Percentiles rank a stretch among this genome's conserved stretches.
Evolutionary conservation across 345 rosid species (phyloP).

Genomic region (Viola odorata): DNA sequence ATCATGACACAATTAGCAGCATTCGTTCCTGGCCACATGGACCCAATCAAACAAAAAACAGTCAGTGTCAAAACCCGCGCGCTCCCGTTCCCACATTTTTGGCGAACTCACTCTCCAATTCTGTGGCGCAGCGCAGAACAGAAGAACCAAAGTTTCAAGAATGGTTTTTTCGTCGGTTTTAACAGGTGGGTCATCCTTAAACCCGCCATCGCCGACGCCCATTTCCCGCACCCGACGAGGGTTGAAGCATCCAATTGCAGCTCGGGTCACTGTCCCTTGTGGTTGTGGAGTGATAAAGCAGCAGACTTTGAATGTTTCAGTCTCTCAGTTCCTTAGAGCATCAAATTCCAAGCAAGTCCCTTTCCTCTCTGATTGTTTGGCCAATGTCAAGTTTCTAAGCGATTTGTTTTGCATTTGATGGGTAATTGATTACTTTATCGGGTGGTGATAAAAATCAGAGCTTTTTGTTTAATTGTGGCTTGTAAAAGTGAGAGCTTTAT

Average conservation of each 20-base stretch:
- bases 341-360: conserved; percentile 28
- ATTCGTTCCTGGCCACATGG: conserved; percentile 14
- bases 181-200: conserved; percentile 25
- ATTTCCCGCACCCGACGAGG: conserved; percentile 5
- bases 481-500: no score
- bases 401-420: no score
- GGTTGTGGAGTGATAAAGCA: background rate
- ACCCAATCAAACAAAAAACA: conserved; percentile 11
- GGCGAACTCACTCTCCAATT: background rate
- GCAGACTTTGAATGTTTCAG: conserved; percentile 1
- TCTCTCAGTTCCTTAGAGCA: conserved; percentile 15
- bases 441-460: no score
- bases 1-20: background rate
- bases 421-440: no score
- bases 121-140: background rate
- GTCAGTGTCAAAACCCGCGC: no score
- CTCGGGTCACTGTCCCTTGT: conserved; percentile 5
- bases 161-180: conserved; percentile 37
- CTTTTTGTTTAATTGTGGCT: no score
- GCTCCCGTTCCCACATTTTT: no score
- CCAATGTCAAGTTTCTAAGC: no score
- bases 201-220: conserved; percentile 22
- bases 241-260: conserved; percentile 3
- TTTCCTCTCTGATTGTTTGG: background rate
- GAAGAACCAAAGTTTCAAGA: conserved; percentile 1